A percentile compares a stretch with the other conserved stretches of the same genome.
phyloP scores from a whole-genome alignment of 768 basidiomycete genomes.

The Gymnopilus dilepis region DNA sequence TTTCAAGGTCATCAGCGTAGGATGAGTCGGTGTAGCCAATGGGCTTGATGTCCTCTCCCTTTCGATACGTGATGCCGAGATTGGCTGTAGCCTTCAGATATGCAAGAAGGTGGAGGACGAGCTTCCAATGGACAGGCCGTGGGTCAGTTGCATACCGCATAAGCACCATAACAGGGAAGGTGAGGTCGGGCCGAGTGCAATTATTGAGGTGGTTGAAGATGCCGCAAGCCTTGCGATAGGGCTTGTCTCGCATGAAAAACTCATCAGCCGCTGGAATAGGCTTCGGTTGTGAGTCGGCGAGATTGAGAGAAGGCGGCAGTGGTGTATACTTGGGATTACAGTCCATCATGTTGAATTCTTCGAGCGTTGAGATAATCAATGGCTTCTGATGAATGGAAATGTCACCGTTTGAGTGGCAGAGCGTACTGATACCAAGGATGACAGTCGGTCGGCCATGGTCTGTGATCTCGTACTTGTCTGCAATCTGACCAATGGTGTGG shows the following conservation, averaged over 20 bases:
- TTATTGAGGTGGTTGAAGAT: constrained; percentile 14
- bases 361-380: neutral
- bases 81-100: constrained; percentile 4
- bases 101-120: constrained; percentile 4
- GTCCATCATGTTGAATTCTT: neutral
- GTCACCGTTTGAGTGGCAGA: neutral
- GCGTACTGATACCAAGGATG: constrained; percentile 4
- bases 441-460: neutral
- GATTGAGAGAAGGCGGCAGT: constrained; percentile 1
- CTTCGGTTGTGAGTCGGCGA: constrained; percentile 8
- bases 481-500: neutral
- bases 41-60: constrained; percentile 1
- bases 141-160: constrained; percentile 15
- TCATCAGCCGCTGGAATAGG: constrained; percentile 7
- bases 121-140: constrained; percentile 16
- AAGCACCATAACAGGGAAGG: constrained; percentile 5
- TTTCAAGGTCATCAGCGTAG: constrained; percentile 7
- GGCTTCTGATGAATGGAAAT: constrained; percentile 9
- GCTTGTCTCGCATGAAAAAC: constrained; percentile 14
- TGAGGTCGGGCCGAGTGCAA: constrained; percentile 11
- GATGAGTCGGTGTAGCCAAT: constrained; percentile 1
- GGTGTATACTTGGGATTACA: constrained; percentile 3
- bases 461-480: neutral
- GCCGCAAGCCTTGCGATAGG: constrained; percentile 7
- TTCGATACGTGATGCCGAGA: constrained; percentile 5